Percentiles rank a stretch among this genome's conserved stretches.
Conservation (phyloP, 768 basidiomycete genomes). For the Leccinum incarnatum region DNA sequence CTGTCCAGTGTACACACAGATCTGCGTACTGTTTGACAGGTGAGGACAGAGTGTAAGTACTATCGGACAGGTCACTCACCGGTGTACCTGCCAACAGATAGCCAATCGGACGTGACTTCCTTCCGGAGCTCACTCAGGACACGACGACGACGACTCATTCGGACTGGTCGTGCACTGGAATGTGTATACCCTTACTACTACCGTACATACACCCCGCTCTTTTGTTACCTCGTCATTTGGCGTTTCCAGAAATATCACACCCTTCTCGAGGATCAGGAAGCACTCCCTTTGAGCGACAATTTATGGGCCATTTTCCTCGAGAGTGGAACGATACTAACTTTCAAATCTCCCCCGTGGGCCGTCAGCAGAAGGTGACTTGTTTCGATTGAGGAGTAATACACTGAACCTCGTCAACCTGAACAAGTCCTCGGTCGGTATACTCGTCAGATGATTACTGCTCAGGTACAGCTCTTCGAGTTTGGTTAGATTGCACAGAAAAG, state of each 20-base stretch:
- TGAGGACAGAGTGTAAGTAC: conserved; percentile 1
- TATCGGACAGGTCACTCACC: neutral
- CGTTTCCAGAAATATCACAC: conserved; percentile 27
- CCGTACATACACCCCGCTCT: conserved; percentile 8
- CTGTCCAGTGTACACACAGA: neutral
- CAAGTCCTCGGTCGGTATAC: no score
- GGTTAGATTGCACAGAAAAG: no score
- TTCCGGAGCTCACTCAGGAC: neutral
- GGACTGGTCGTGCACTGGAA: neutral
- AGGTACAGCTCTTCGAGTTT: no score
- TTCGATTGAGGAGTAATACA: no score
- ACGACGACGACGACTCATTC: neutral
- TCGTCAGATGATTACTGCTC: no score
- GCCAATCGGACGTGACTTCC: neutral
- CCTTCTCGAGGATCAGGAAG: conserved; percentile 25
- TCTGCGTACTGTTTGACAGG: conserved; percentile 17
- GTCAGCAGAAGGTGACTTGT: conserved; percentile 11
- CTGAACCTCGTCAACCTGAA: no score
- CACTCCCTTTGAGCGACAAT: conserved; percentile 31
- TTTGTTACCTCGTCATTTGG: conserved; percentile 10
- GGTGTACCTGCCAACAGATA: no score
- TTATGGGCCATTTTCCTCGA: conserved; percentile 16
- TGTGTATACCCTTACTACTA: neutral
- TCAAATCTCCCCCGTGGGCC: conserved; percentile 20
- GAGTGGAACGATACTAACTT: conserved; percentile 17